These are phyloP conservation scores for Penicillium silybi DNA, from an alignment of 495 filamentous ascomycete species.

Conservation along the genomic window DNA sequence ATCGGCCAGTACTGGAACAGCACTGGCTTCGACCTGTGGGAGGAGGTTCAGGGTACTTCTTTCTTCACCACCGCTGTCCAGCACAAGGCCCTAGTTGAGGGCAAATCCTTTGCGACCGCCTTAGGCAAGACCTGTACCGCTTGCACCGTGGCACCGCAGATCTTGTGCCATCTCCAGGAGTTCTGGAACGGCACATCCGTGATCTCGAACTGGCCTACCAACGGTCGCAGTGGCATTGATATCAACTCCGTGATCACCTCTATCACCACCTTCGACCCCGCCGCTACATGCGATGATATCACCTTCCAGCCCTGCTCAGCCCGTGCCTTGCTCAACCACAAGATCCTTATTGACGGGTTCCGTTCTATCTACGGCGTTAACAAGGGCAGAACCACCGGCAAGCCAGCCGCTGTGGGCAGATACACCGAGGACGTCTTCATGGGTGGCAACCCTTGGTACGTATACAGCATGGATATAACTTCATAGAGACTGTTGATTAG, in stretches of 20 bases:
- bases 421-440: conserved; percentile 63
- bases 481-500: no score
- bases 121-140: conserved; percentile 38
- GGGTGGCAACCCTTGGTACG: conserved; percentile 58
- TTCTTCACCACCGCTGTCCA: conserved; percentile 58
- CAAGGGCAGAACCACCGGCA: conserved; percentile 16
- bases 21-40: conserved; percentile 59
- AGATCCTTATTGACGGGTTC: conserved; percentile 45
- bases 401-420: conserved; percentile 38
- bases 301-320: conserved; percentile 49
- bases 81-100: no score
- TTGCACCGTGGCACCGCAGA: conserved; percentile 53
- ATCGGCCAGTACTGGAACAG: conserved; percentile 65
- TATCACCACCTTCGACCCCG: conserved; percentile 58
- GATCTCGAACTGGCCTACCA: conserved; percentile 30
- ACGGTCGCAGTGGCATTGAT: conserved; percentile 53
- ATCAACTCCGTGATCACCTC: conserved; percentile 54
- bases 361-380: conserved; percentile 44
- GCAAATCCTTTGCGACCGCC: no score
- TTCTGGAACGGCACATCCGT: conserved; percentile 60
- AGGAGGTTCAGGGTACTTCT: conserved; percentile 58
- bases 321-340: conserved; percentile 46
- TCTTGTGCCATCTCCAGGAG: conserved; percentile 50
- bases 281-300: conserved; percentile 36
- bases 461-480: no score